phyloP scores from a whole-genome alignment of 148 eudicot genomes.

The Polygonum maritimum region DNA sequence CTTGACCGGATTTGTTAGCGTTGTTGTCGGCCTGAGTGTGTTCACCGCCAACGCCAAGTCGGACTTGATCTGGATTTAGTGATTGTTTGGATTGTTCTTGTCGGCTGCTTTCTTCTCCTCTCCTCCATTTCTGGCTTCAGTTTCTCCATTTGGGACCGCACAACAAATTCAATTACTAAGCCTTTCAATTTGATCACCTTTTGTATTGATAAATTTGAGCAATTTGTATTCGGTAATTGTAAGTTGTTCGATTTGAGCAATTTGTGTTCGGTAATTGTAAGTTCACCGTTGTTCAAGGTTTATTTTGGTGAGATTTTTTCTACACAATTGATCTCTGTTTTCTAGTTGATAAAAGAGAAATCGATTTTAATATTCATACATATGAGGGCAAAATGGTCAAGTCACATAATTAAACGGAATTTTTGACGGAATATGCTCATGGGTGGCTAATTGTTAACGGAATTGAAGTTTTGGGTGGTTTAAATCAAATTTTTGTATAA shows the following conservation, averaged over 20 bases:
- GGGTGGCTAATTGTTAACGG: no score
- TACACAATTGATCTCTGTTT: no score
- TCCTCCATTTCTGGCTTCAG: slow-evolving; percentile 51
- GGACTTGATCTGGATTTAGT: slow-evolving; percentile 72
- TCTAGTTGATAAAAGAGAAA: no score
- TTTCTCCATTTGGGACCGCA: slow-evolving; percentile 40
- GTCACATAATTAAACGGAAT: no score
- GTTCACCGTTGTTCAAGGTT: no score
- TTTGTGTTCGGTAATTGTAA: not conserved
- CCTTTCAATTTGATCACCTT: not conserved
- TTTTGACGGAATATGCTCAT: no score
- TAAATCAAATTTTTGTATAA: no score
- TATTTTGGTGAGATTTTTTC: no score
- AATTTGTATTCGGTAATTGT: not conserved
- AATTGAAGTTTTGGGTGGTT: no score
- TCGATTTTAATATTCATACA: no score
- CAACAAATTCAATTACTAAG: not conserved
- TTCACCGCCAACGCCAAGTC: slow-evolving; percentile 74
- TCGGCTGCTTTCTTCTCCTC: slow-evolving; percentile 28
- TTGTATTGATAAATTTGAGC: not conserved
- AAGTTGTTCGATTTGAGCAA: not conserved
- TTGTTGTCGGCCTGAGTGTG: slow-evolving; percentile 37
- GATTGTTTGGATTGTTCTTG: slow-evolving; percentile 31
- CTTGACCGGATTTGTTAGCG: slow-evolving; percentile 5
- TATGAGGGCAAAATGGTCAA: no score